Evolutionary conservation across 306 rosid genomes (phyloP), one percentile per base, ranked within the genome.

Genomic region (Lotus japonicus): DNA sequence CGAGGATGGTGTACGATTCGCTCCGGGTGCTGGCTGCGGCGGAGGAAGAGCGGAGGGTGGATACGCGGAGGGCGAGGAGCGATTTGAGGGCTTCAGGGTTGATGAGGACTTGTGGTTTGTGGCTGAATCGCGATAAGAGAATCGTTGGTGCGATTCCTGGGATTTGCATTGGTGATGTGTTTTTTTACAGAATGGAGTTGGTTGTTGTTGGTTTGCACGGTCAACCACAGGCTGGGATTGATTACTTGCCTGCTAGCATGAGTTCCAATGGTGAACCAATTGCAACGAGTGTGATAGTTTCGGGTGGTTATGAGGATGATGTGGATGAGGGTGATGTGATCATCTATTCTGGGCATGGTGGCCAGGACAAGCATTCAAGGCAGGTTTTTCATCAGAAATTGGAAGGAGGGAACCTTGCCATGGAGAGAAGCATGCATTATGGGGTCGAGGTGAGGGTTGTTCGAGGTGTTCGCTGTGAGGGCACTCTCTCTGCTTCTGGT

Each of bases 381-480:
- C 99, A 95, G 67, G 86, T 89, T 65, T 77, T 60, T 53, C 86
- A 95, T 56, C 96, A 90, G 83, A 95, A 90, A 83, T 72, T 95
- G 46, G 97, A 95, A 74, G 92, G 95, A 14, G 99, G 96, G 12
- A 90, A 95, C 38, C 88, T 91, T 52, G 99, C 97, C 0, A 68
- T 95, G 88, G 99, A 95, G 79, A 84, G 97, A 65, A 95, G 97
- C 45, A 90, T 88, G 97, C 85, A 82, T 52, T 90, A 95, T 71
- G 97, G 96, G 71, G 85, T 95, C 63, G 99, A 95, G 54, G 97
- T 95, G 53, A 83, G 99, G 70, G 99, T 95, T 8, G 87, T 95
- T 35, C 82, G 99, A 6, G 96, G 97, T 15, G 68, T 85, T 23
- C 87, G 84, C 36, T 78, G 62, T 19, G 71, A 83, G 2, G 90